Conservation (phyloP, 169 alveolate species). For the Besnoitia besnoiti region DNA sequence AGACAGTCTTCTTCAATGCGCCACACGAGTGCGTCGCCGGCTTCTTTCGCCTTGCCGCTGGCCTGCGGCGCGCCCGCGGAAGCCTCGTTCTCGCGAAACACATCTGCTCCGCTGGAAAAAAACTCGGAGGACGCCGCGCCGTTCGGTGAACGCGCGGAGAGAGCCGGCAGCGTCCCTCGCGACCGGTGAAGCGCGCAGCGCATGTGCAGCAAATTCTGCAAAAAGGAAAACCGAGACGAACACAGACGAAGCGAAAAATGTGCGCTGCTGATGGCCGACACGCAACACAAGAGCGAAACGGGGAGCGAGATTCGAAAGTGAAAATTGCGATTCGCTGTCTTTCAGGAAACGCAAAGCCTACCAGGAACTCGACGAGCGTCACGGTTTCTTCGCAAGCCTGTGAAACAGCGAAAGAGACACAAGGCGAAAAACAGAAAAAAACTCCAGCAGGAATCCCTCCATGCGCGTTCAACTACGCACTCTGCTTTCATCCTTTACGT, state of each 20-base stretch:
- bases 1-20: neutral
- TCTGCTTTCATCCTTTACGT: neutral
- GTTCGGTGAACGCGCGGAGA: no score
- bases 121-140: neutral
- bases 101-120: neutral
- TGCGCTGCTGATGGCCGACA: neutral
- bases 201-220: neutral
- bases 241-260: neutral
- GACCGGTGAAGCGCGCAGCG: neutral
- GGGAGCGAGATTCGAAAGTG: neutral
- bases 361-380: slow-evolving; percentile 35
- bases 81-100: no score
- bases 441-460: neutral
- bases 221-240: neutral
- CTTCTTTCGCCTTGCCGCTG: neutral
- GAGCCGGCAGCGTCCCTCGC: neutral
- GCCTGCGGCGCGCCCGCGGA: no score
- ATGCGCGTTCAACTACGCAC: no score
- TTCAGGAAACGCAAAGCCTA: no score
- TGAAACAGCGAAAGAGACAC: neutral
- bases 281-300: neutral
- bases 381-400: slow-evolving; percentile 9
- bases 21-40: neutral
- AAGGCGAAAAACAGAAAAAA: neutral
- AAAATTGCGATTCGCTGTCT: no score